Conservation (phyloP, 2,329 filamentous ascomycete species). For the Penicillium sp. region DNA sequence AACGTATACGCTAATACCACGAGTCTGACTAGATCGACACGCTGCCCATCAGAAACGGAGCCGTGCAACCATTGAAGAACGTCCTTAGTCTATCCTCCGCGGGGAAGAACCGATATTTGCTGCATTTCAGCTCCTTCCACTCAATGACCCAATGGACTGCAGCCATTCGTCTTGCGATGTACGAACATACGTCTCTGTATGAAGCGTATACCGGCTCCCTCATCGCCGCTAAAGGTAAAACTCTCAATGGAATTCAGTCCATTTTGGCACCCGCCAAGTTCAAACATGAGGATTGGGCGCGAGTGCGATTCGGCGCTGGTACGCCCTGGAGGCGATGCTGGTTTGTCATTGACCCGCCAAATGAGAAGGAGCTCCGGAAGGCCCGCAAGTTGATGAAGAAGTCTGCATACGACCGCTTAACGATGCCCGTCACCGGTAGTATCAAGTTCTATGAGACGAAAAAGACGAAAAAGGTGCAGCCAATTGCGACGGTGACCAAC, state of each 20-base stretch:
- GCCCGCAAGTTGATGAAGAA: conserved; percentile 79
- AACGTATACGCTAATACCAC: conserved; percentile 31
- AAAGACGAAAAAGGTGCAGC: conserved; percentile 87
- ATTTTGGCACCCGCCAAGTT: conserved; percentile 83
- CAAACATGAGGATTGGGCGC: conserved; percentile 88
- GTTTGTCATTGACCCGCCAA: conserved; percentile 91
- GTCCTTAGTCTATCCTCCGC: conserved; percentile 95
- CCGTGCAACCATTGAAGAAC: conserved; percentile 85
- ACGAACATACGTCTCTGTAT: conserved; percentile 88
- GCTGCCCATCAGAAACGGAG: conserved; percentile 77
- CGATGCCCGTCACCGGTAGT: conserved; percentile 76
- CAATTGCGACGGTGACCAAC: conserved; percentile 89
- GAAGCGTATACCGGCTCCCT: conserved; percentile 96
- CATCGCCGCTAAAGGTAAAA: conserved; percentile 91
- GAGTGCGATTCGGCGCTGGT: conserved; percentile 92
- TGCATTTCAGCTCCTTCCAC: conserved; percentile 95
- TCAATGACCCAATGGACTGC: conserved; percentile 96
- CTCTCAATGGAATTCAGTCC: conserved; percentile 83
- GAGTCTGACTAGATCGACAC: conserved; percentile 73
- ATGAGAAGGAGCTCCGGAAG: conserved; percentile 89
- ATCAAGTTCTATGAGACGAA: conserved; percentile 97
- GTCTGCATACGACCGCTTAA: conserved; percentile 79
- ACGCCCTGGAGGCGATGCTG: conserved; percentile 96
- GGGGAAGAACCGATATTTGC: conserved; percentile 89
- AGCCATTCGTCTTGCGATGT: conserved; percentile 91